These are phyloP conservation scores for Drechslerella dactyloides DNA, from an alignment of 2,329 filamentous ascomycete species.

Conservation along the genomic window DNA sequence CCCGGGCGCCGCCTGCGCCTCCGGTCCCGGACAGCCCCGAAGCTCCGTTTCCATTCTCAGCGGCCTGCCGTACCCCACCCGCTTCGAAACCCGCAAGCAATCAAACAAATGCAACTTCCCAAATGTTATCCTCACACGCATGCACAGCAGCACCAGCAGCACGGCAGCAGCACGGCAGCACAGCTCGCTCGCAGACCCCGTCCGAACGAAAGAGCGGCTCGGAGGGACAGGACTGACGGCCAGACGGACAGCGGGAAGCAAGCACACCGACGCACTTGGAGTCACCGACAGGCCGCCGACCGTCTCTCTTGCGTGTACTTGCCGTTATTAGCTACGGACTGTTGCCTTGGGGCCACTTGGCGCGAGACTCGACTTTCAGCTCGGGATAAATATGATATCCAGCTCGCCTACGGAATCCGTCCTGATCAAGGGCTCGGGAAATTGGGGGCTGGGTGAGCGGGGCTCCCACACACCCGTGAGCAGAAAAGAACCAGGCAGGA, in stretches of 20 bases:
- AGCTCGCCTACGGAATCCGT: conserved; percentile 8
- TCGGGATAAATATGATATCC: conserved; percentile 28
- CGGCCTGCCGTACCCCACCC: background rate
- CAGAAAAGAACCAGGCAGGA: background rate
- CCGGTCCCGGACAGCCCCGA: background rate
- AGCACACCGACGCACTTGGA: background rate
- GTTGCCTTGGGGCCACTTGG: conserved; percentile 4
- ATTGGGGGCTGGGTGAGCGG: conserved; percentile 46
- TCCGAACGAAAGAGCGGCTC: background rate
- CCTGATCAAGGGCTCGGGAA: conserved; percentile 39
- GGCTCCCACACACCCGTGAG: conserved; percentile 20
- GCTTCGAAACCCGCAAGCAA: background rate
- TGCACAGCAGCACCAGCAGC: background rate
- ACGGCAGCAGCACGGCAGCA: too few relatives aligned
- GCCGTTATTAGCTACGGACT: background rate
- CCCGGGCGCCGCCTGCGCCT: background rate
- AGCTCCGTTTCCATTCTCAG: background rate
- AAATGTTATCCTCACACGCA: conserved; percentile 3
- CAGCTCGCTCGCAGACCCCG: too few relatives aligned
- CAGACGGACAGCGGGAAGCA: background rate
- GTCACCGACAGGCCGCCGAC: too few relatives aligned
- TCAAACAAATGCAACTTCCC: conserved; percentile 5
- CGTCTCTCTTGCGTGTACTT: background rate
- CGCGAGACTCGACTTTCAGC: conserved; percentile 1
- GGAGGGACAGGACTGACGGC: background rate